These are phyloP conservation scores for Leptographium wingfieldii DNA, from an alignment of 2,329 filamentous ascomycete genomes.

Conservation along the genomic window DNA sequence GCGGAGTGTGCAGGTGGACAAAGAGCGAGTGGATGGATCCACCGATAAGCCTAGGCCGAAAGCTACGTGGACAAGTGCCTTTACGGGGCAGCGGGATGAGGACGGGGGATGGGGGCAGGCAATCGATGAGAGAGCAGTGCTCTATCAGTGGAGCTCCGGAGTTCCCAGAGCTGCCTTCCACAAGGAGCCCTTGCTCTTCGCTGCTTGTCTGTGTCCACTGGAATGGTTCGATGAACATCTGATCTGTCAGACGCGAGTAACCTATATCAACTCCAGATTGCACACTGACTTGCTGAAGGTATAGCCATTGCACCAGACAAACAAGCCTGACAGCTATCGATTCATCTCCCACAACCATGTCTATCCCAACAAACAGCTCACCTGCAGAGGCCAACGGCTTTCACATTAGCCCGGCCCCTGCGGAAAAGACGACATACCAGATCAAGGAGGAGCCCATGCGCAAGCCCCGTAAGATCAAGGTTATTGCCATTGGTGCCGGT, in stretches of 20 bases:
- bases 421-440: not conserved
- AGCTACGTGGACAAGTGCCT: not conserved
- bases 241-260: not conserved
- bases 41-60: not conserved
- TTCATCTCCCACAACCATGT: not conserved
- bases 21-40: not conserved
- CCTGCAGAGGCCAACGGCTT: constrained; percentile 1
- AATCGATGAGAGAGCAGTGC: not conserved
- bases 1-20: not conserved
- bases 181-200: not conserved
- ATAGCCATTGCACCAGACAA: not conserved
- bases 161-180: not conserved
- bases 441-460: constrained; percentile 3
- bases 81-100: not conserved
- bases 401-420: constrained; percentile 2
- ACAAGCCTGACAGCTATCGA: not conserved
- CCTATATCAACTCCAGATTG: not conserved
- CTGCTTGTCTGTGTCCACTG: not conserved
- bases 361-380: not conserved
- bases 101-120: not conserved
- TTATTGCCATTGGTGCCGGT: constrained; percentile 6
- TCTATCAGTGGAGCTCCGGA: not conserved
- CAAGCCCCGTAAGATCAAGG: constrained; percentile 4
- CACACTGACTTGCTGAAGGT: not conserved
- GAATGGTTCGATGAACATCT: not conserved